Evolutionary conservation across 495 filamentous ascomycete species (phyloP).

Genomic region (Lentithecium fluviatile): DNA sequence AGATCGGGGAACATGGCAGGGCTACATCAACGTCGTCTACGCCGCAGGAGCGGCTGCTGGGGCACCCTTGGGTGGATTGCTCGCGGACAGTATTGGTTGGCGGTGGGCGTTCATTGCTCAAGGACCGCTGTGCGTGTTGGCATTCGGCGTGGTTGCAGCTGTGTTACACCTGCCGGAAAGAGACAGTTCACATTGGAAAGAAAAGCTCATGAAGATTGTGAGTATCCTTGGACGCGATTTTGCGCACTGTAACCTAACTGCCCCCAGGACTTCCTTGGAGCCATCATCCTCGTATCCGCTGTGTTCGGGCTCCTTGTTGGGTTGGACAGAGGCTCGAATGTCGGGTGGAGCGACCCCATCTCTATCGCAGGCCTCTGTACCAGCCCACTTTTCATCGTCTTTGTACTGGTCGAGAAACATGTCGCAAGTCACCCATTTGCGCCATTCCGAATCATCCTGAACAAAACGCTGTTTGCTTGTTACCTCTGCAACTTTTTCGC

Average conservation of each 20-base stretch:
- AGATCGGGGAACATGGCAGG: constrained; percentile 79
- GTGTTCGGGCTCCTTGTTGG: constrained; percentile 72
- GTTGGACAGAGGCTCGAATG: constrained; percentile 75
- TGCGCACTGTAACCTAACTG: too few species aligned
- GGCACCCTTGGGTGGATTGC: constrained; percentile 71
- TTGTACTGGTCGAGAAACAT: constrained; percentile 68
- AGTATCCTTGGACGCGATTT: too few species aligned
- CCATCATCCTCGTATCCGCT: constrained; percentile 63
- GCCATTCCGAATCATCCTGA: constrained; percentile 75
- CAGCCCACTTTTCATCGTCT: constrained; percentile 61
- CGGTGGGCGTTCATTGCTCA: constrained; percentile 78
- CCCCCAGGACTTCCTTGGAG: constrained; percentile 84
- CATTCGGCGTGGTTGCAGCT: constrained; percentile 62
- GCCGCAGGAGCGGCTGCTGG: constrained; percentile 68
- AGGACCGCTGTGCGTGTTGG: constrained; percentile 66
- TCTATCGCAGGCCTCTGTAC: constrained; percentile 60
- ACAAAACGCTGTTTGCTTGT: constrained; percentile 63
- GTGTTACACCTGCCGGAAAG: constrained; percentile 60
- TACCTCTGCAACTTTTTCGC: constrained; percentile 78
- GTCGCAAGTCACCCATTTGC: constrained; percentile 78
- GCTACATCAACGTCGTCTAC: constrained; percentile 78
- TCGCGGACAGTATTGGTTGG: constrained; percentile 79
- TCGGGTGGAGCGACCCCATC: constrained; percentile 61
- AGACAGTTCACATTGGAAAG: constrained; percentile 58
- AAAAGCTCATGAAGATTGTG: constrained; percentile 67